These are phyloP conservation scores for Lunasporangiospora selenospora DNA, from an alignment of 192 early-diverging fungal species.

Conservation along the genomic window DNA sequence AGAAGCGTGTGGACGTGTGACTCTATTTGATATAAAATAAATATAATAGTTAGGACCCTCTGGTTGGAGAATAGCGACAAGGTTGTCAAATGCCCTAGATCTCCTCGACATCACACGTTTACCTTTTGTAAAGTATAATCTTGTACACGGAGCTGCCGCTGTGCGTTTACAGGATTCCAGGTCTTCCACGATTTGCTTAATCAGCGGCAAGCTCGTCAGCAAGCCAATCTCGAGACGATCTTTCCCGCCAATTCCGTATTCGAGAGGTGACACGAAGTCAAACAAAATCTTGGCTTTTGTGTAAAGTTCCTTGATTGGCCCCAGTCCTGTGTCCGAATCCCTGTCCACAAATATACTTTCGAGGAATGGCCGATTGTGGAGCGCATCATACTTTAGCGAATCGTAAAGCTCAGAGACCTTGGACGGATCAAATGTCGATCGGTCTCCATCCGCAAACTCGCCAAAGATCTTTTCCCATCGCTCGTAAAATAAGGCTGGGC, in stretches of 20 bases:
- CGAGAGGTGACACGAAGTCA: slow-evolving; percentile 92
- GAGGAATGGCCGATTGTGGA: slow-evolving; percentile 93
- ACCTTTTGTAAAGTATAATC: slow-evolving; percentile 97
- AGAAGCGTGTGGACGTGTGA: slow-evolving; percentile 93
- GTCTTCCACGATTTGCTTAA: slow-evolving; percentile 82
- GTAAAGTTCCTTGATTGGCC: slow-evolving; percentile 71
- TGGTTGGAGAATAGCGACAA: no score
- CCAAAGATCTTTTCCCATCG: slow-evolving; percentile 96
- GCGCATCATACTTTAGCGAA: slow-evolving; percentile 95
- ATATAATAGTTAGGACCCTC: no score
- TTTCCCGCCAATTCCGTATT: slow-evolving; percentile 85
- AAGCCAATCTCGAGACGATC: slow-evolving; percentile 91
- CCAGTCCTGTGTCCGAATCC: slow-evolving; percentile 12
- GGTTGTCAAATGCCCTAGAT: no score
- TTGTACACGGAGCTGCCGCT: slow-evolving; percentile 61
- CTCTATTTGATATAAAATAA: slow-evolving; percentile 48
- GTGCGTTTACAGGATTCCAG: slow-evolving; percentile 63
- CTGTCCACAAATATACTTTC: slow-evolving; percentile 71
- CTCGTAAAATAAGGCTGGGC: slow-evolving; percentile 85
- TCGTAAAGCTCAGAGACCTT: slow-evolving; percentile 95
- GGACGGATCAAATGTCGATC: slow-evolving; percentile 72
- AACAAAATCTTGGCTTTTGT: slow-evolving; percentile 84
- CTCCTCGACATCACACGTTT: not conserved
- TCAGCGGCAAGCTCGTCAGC: slow-evolving; percentile 74
- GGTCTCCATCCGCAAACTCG: slow-evolving; percentile 73